Base-by-base conservation (phyloP, 2,329 filamentous ascomycete species). In the Colletotrichum orchidophilum region DNA sequence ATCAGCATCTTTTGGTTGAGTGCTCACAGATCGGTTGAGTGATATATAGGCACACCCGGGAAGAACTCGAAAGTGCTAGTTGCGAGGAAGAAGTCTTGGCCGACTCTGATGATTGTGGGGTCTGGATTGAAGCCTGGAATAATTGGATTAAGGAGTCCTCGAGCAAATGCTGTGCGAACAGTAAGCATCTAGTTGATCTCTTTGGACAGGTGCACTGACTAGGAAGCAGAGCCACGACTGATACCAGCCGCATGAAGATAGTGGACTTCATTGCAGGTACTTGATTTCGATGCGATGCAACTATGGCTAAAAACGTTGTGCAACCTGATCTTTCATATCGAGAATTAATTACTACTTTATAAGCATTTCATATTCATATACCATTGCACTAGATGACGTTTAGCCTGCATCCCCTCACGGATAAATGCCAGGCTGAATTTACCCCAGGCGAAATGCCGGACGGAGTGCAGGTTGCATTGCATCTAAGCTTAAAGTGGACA, bases 81-180 rank as follows among this genome's bases (percentile, higher is more conserved):
- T 15, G 66, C 70, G 13, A 73, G 21, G 18, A 73, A 73, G 39
- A 70, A 73, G 39, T 73, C 72, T 15, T 49, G 54, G 1, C 39
- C 70, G 3, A 73, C 70, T 31, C 72, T 65, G 26, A 72, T 66
- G 33, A 73, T 72, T 1, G 57, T 63, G 5, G 72, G 72, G 35
- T 73, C 72, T 5, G 72, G 72, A 35, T 73, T 73, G 59, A 73
- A 73, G 2, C 72, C 72, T 1, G 72, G 72, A 12, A 73, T 70
- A 18, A 73, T 73, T 4, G 72, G 72, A 15, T 73, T 73, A 12
- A 70, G 29, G 11, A 73, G 53, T 13, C 58, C 58, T 26, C 11
- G 50, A 11, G 27, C 63, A 7, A 62, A 46, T 11, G 46, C 67
- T 70, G 13, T 35, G 6, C 7, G 13, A 4, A 13, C 11, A 24